phyloP scores from a whole-genome alignment of 2,329 filamentous ascomycete genomes.

The Aspergillus hortae region DNA sequence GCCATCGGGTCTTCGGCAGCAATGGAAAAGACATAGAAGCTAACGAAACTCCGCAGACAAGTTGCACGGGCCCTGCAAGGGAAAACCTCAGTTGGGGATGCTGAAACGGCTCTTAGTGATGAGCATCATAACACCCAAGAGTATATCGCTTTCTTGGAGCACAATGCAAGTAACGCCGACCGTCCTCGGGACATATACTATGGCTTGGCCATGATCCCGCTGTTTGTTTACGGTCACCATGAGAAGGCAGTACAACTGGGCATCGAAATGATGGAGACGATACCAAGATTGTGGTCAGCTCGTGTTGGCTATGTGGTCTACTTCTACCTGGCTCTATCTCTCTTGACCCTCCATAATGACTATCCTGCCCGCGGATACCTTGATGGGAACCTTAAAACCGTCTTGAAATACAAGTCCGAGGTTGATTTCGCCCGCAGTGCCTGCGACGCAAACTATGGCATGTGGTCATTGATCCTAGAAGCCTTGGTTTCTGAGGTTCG shows the following conservation, averaged over 20 bases:
- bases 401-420: constrained; percentile 48
- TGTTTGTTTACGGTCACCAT: constrained; percentile 47
- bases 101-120: constrained; percentile 52
- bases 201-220: constrained; percentile 45
- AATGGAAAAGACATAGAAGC: constrained; percentile 3
- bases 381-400: constrained; percentile 46
- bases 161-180: constrained; percentile 47
- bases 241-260: constrained; percentile 43
- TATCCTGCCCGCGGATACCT: constrained; percentile 42
- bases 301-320: constrained; percentile 41
- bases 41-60: constrained; percentile 37
- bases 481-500: constrained; percentile 53
- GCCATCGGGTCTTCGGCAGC: background rate
- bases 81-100: constrained; percentile 51
- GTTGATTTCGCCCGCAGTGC: constrained; percentile 52
- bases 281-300: constrained; percentile 45
- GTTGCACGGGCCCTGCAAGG: constrained; percentile 58
- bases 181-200: constrained; percentile 55
- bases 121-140: constrained; percentile 48
- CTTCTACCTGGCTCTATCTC: constrained; percentile 45
- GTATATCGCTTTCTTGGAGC: constrained; percentile 48
- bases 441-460: constrained; percentile 59
- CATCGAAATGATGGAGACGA: constrained; percentile 36
- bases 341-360: constrained; percentile 42
- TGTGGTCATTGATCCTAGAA: constrained; percentile 55